These are phyloP conservation scores for Cydonia oblonga DNA, from an alignment of 331 rosid genomes.

Conservation along the genomic window DNA sequence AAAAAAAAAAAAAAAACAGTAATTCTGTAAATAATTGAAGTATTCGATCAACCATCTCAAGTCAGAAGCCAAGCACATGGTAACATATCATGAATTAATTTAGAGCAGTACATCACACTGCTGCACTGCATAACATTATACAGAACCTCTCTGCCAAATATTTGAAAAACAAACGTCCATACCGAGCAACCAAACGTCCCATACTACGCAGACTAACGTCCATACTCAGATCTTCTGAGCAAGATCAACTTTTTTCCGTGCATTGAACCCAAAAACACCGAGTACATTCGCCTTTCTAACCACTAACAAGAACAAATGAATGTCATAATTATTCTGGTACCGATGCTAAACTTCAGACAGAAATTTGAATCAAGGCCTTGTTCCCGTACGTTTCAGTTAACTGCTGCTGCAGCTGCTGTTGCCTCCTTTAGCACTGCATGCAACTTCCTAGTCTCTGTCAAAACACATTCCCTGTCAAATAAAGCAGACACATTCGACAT, in stretches of 20 bases:
- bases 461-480: conserved; percentile 62
- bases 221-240: not conserved
- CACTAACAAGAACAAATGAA: not conserved
- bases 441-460: conserved; percentile 54
- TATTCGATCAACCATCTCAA: not conserved
- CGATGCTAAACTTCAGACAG: too few species aligned
- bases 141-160: not conserved
- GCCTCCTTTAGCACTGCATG: conserved; percentile 33
- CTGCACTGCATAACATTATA: not conserved
- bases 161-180: not conserved
- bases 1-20: too few species aligned
- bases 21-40: not conserved
- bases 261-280: not conserved
- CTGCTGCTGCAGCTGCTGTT: not conserved
- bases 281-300: too few species aligned
- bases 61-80: conserved; percentile 5
- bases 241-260: not conserved
- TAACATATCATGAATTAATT: not conserved
- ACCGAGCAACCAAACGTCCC: not conserved
- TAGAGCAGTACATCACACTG: not conserved
- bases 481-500: conserved; percentile 79
- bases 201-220: not conserved
- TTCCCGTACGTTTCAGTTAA: conserved; percentile 5
- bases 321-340: too few species aligned
- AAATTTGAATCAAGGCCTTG: not conserved